Evolutionary conservation across 2,329 filamentous ascomycete genomes (phyloP), one percentile per base, ranked within the genome.

Genomic region (Lizonia empirigonia): DNA sequence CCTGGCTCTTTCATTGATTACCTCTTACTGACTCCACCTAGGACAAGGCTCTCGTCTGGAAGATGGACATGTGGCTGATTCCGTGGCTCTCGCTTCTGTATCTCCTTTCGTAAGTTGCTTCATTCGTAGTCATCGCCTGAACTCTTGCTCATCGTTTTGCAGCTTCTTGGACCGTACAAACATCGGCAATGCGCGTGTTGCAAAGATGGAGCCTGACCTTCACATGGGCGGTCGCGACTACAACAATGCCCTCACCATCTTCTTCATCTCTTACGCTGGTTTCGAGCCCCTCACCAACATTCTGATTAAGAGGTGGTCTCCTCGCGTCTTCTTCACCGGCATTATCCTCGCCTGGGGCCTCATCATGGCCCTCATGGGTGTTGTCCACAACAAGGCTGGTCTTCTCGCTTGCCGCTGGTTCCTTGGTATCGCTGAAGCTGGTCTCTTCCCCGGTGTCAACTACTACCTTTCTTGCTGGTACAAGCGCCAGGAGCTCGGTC

Each of bases 201-300:
- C 72, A 27, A 59, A 68, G 7, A 65, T 73, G 44, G 67, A 63
- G 33, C 44, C 26, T 10, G 57, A 62, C 16, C 55, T 70, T n/a
- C n/a, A 58, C 4, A 69, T 74, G 67, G 44, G 19, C 0, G 83
- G 82, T 2, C 83, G 86, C 46, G 78, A 87, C 58, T 88, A 89
- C 59, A 76, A 87, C 4, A 82, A 81, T 1, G 84, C 85, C 1
- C 64, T 89, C 41, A 88, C 85, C 1, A 71, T 89, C 2, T 89
- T 87, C 70, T 89, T 89, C 67, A 74, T 79, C 53, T 76, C 74
- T 1, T 80, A 80, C 54, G 75, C 77, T n/a, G 65, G 74, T 18
- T 73, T 78, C 36, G 77, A 79, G 61, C 76, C 71, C 3, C 81
- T 84, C 0, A 85, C 82, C 63, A 86, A 86, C 59, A 82, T 86